A percentile compares a stretch with the other conserved stretches of the same genome.
Conservation (phyloP, 116 monocot genomes). For the Dioscorea cayenensis region DNA sequence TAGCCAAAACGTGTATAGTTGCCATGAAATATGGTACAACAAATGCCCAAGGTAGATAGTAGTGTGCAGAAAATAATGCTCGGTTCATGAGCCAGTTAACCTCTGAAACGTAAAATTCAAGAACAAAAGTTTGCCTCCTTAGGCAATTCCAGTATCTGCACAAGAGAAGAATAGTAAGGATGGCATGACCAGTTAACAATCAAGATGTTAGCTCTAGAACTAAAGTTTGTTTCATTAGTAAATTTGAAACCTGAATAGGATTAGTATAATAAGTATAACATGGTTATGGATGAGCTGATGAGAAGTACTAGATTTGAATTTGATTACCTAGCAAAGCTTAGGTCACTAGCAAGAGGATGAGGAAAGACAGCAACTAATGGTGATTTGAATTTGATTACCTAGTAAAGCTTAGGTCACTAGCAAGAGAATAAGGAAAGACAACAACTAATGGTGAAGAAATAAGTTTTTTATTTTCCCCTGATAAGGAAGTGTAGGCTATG, state of each 20-base stretch:
- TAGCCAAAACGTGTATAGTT: constrained; percentile 58
- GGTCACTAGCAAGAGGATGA: constrained; percentile 97
- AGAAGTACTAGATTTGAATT: constrained; percentile 2
- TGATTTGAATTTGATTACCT: no score
- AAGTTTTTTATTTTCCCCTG: constrained; percentile 86
- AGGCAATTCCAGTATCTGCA: constrained; percentile 98
- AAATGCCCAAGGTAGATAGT: constrained; percentile 94
- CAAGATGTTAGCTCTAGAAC: no score
- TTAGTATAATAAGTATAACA: not conserved
- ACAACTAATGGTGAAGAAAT: constrained; percentile 92
- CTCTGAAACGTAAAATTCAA: constrained; percentile 84
- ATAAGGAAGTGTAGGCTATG: constrained; percentile 4
- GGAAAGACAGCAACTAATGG: no score
- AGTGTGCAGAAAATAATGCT: constrained; percentile 79
- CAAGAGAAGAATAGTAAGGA: not conserved
- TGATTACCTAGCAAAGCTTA: constrained; percentile 77
- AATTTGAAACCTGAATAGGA: constrained; percentile 49
- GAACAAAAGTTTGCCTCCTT: constrained; percentile 97
- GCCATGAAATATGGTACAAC: constrained; percentile 83
- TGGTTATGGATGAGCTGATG: not conserved
- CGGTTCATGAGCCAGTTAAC: constrained; percentile 98
- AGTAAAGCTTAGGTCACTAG: no score
- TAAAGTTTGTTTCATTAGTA: not conserved
- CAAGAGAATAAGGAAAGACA: no score
- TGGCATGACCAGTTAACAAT: constrained; percentile 54